These are phyloP conservation scores for Globisporangium camurandrum DNA, from an alignment of 352 stramenopile species.

Conservation along the genomic window DNA sequence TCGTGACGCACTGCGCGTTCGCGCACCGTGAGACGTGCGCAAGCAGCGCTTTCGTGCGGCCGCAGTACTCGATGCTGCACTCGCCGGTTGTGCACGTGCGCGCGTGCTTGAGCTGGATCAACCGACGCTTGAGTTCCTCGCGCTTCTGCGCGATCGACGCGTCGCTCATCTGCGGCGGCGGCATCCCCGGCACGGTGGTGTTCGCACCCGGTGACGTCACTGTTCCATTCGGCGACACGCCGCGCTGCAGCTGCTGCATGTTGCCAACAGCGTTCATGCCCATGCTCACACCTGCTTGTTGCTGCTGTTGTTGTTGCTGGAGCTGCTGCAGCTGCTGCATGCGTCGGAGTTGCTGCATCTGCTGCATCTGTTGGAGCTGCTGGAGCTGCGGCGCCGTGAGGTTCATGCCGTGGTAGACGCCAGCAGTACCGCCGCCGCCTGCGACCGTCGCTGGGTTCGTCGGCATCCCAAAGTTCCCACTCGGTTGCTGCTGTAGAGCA, in stretches of 20 bases:
- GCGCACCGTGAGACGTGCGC: constrained; percentile 78
- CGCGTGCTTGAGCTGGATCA: constrained; percentile 85
- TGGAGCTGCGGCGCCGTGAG: constrained; percentile 67
- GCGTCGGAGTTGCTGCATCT: constrained; percentile 67
- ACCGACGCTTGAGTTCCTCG: constrained; percentile 74
- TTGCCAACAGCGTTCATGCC: constrained; percentile 9
- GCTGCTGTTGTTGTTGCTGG: constrained; percentile 22
- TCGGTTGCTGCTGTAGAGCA: constrained; percentile 15
- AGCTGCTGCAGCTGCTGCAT: constrained; percentile 67
- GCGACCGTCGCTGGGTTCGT: constrained; percentile 31
- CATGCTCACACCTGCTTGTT: constrained; percentile 14
- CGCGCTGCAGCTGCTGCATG: constrained; percentile 12
- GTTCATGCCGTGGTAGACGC: constrained; percentile 77
- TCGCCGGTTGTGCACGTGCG: constrained; percentile 70
- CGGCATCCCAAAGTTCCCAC: constrained; percentile 29
- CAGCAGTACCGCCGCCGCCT: constrained; percentile 20
- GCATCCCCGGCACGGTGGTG: constrained; percentile 41
- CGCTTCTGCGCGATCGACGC: constrained; percentile 78
- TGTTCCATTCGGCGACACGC: constrained; percentile 10
- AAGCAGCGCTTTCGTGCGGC: constrained; percentile 69
- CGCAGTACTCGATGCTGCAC: constrained; percentile 78
- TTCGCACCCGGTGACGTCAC: constrained; percentile 20
- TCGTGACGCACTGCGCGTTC: constrained; percentile 79
- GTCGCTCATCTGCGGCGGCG: constrained; percentile 75
- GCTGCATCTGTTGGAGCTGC: constrained; percentile 83